These are phyloP conservation scores for Hysterangium stoloniferum DNA, from an alignment of 768 basidiomycete genomes.

Conservation along the genomic window DNA sequence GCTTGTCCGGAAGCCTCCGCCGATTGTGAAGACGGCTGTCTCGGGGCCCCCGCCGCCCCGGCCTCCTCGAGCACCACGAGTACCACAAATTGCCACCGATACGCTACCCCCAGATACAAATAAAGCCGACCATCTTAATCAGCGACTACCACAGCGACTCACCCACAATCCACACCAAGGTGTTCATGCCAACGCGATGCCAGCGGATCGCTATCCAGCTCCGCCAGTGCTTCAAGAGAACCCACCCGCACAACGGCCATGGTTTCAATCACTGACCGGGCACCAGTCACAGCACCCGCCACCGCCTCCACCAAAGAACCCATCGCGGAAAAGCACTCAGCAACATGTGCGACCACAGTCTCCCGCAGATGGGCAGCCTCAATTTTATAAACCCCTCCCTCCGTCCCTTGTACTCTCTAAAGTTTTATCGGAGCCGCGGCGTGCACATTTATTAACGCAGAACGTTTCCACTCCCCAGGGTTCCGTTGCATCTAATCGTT, in stretches of 20 bases:
- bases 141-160: neutral
- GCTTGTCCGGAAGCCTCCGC: too few relatives aligned
- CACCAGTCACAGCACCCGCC: constrained; percentile 1
- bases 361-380: too few relatives aligned
- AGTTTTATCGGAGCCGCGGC: too few relatives aligned
- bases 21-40: too few relatives aligned
- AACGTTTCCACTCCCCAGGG: constrained; percentile 4
- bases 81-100: too few relatives aligned
- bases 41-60: too few relatives aligned
- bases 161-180: neutral
- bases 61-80: too few relatives aligned
- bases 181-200: neutral
- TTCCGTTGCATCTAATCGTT: neutral
- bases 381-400: too few relatives aligned
- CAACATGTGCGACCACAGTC: too few relatives aligned
- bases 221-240: neutral
- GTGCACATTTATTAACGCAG: constrained; percentile 1
- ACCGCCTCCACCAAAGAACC: too few relatives aligned
- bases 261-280: neutral
- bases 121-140: too few relatives aligned
- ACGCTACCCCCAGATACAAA: neutral
- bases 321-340: too few relatives aligned
- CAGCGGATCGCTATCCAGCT: neutral
- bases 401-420: neutral
- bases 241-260: neutral